Evolutionary conservation across 2,329 filamentous ascomycete genomes (phyloP), one percentile per base, ranked within the genome.

Genomic region (Penicillium fuscoglaucum): DNA sequence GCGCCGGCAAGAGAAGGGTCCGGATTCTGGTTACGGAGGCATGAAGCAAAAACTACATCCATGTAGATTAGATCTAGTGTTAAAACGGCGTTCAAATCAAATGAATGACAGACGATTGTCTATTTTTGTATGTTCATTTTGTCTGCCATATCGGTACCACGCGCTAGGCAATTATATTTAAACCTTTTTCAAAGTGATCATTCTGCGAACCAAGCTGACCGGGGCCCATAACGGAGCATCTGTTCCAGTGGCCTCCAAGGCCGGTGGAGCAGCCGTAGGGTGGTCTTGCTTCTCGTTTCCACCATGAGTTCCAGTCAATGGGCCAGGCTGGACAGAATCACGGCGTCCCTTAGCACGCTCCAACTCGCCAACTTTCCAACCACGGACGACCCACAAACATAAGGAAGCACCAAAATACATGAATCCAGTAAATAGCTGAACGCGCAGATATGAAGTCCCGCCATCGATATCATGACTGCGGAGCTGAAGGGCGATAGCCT

Each of bases 1-100:
- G 86, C 60, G 97, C 93, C n/a, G 95, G 95, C 56, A 99, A 98
- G 87, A 86, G 95, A 64, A 93, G 76, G 61, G 78, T 80, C 10
- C 69, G 78, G 33, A 76, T 80, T 52, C 66, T 80, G 59, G 72
- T 80, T 31, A 63, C 75, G 24, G 71, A 71, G 26, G 65, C 68
- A 56, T 55, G 59, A 55, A 43, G 65, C 61, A 44, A 61, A 64
- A 53, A 53, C 41, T 46, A 43, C 28, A 41, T 37, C 26, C n/a
- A 57, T 61, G 56, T 58, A 56, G 41, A 54, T 54, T 63, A 62
- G 52, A 65, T 39, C 50, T 49, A 57, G 49, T 26, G 13, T 41
- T 29, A 53, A 46, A 55, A 57, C 2, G 51, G 55, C 55, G 46
- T 62, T 62, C 13, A 50, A 52, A 35, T 51, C 37, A 40, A 57